Evolutionary conservation across 176 grass and related monocot species (phyloP), one percentile per base, ranked within the genome.

Genomic region (Aegilops sharonensis): DNA sequence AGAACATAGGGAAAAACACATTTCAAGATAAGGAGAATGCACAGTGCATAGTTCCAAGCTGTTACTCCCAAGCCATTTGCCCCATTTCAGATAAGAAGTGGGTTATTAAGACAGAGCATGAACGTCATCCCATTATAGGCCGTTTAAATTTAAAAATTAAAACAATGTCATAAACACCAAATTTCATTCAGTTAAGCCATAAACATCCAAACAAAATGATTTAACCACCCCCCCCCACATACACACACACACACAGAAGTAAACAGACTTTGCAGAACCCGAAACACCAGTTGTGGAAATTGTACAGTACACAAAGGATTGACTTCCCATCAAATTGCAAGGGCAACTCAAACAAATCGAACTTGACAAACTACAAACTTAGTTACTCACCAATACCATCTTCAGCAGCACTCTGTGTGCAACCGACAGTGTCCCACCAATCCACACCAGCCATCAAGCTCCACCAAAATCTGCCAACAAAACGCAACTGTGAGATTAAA

Each of bases 361-460:
- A 63, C 15, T 61, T 48, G 29, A 50, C 6, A 77, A 80, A 88
- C 61, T 76, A 24, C 52, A 84, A 21, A 84, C 23, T 85, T 93
- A 52, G 65, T 69, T 89, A 65, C 88, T 86, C 91, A 99, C 97
- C 94, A 37, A 99, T 93, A 84, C 92, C 88, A 93, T 99, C 97
- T 95, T 99, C 97, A 69, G 94, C 94, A 80, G 97, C 97, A 88
- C 97, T 99, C 87, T 99, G 97, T 47, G 94, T 93, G 87, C 94
- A 99, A 69, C 97, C 97, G 15, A 99, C 94, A 60, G 97, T 94
- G 61, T 98, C 97, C 97, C 97, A 99, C 97, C 97, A 99, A 90
- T 99, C 93, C 35, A 99, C 94, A 78, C 92, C 97, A 83, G 92
- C 92, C 85, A 96, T 85, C 80, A 99, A 79, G 87, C 92, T 90